Evolutionary conservation across 306 rosid species (phyloP).

Genomic region (Corylus heterophylla): DNA sequence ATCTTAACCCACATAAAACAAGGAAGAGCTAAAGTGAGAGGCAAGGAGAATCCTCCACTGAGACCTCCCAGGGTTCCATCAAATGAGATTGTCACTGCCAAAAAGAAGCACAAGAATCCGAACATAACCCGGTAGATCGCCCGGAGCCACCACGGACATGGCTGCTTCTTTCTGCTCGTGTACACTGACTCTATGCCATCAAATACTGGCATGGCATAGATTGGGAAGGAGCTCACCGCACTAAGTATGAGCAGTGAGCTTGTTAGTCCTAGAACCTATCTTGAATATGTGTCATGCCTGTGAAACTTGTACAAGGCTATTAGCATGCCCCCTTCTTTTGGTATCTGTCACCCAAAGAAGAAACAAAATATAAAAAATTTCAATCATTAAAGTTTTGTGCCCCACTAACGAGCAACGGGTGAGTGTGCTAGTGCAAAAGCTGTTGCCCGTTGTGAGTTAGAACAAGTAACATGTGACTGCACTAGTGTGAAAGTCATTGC

Average conservation of each 20-base stretch:
- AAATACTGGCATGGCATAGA: conserved; percentile 57
- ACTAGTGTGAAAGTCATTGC: too few species aligned
- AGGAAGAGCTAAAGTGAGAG: conserved; percentile 49
- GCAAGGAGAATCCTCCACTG: conserved; percentile 50
- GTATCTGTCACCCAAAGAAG: conserved; percentile 31
- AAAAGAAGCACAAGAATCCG: conserved; percentile 37
- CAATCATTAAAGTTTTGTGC: too few species aligned
- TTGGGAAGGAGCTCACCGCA: conserved; percentile 45
- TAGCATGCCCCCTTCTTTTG: conserved; percentile 43
- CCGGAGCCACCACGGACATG: conserved; percentile 54
- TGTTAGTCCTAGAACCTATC: conserved; percentile 30
- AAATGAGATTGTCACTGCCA: conserved; percentile 43
- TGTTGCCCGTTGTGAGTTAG: too few species aligned
- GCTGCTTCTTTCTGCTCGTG: conserved; percentile 42
- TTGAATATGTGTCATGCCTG: conserved; percentile 34
- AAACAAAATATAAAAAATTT: background rate
- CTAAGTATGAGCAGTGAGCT: conserved; percentile 43
- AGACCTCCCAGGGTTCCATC: conserved; percentile 39
- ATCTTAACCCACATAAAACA: conserved; percentile 58
- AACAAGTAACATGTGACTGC: too few species aligned
- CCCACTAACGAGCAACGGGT: too few species aligned
- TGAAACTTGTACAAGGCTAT: conserved; percentile 40
- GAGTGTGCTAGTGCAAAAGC: too few species aligned
- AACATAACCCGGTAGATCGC: conserved; percentile 24
- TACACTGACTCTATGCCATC: conserved; percentile 43